These are phyloP conservation scores for Entrophospora sp. DNA, from an alignment of 192 early-diverging fungal genomes.

Conservation along the genomic window DNA sequence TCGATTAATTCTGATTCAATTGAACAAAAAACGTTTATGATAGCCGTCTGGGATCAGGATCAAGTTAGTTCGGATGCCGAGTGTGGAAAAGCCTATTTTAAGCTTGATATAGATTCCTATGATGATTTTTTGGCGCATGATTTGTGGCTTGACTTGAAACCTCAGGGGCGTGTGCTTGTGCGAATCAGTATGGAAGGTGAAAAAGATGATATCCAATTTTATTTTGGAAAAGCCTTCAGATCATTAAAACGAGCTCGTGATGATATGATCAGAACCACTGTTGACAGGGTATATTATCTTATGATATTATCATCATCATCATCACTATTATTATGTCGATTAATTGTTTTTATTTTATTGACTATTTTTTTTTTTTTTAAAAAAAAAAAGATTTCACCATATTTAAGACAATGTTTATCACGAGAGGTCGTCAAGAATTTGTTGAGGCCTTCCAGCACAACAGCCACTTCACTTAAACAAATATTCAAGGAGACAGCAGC, in stretches of 20 bases:
- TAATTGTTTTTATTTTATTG: background rate
- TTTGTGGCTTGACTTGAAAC: conserved; percentile 57
- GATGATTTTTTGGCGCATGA: conserved; percentile 60
- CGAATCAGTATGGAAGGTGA: conserved; percentile 72
- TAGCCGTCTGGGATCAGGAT: conserved; percentile 49
- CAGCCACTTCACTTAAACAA: conserved; percentile 24
- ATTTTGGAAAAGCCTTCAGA: conserved; percentile 70
- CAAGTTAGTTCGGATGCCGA: conserved; percentile 43
- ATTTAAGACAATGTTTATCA: conserved; percentile 55
- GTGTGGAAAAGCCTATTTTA: conserved; percentile 54
- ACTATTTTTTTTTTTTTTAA: background rate
- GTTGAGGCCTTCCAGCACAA: conserved; percentile 23
- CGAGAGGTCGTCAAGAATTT: conserved; percentile 47
- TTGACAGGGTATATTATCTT: conserved; percentile 53
- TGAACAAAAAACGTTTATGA: too few species aligned
- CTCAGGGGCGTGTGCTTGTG: conserved; percentile 55
- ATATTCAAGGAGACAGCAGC: conserved; percentile 26
- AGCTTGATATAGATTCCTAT: conserved; percentile 43
- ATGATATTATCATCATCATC: too few species aligned
- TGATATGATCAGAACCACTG: conserved; percentile 60
- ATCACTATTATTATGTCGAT: background rate
- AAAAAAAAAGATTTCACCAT: conserved; percentile 46
- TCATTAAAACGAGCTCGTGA: conserved; percentile 56
- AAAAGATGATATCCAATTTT: conserved; percentile 74
- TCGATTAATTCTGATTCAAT: conserved; percentile 40